Conservation (phyloP, 257 asterid genomes). For the Plantago major region DNA sequence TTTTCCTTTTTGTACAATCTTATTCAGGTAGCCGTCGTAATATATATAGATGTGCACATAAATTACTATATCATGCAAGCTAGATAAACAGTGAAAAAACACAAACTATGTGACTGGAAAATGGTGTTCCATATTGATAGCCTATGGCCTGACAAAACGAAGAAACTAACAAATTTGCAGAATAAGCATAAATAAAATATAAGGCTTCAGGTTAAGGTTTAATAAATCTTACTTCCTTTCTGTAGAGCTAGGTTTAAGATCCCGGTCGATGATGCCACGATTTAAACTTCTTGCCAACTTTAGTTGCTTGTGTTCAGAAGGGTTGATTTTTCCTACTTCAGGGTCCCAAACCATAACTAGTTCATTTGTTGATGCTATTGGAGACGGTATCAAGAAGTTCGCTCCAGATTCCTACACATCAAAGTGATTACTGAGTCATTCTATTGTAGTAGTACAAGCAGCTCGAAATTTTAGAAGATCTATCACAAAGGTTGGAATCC, state of each 20-base stretch:
- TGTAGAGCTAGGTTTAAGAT: slow-evolving; percentile 85
- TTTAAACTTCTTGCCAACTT: slow-evolving; percentile 95
- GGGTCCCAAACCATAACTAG: slow-evolving; percentile 95
- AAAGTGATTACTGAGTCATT: slow-evolving; percentile 17
- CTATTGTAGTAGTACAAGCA: slow-evolving; percentile 5
- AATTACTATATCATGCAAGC: neutral
- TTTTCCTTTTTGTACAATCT: slow-evolving; percentile 7
- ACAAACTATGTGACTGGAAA: neutral
- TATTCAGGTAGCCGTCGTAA: slow-evolving; percentile 1
- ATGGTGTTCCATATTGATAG: neutral
- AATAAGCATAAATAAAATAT: slow-evolving; percentile 9
- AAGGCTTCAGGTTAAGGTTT: slow-evolving; percentile 1
- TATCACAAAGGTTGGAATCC: neutral
- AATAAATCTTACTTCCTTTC: slow-evolving; percentile 75
- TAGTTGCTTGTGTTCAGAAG: slow-evolving; percentile 98
- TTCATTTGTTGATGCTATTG: slow-evolving; percentile 90
- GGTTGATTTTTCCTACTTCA: slow-evolving; percentile 90
- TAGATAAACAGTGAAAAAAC: slow-evolving; percentile 8
- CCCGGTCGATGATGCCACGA: slow-evolving; percentile 96
- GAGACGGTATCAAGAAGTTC: slow-evolving; percentile 84
- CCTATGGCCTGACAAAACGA: neutral
- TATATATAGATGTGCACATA: neutral
- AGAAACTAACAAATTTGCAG: slow-evolving; percentile 3
- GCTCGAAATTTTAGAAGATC: slow-evolving; percentile 2
- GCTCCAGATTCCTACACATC: slow-evolving; percentile 84